A percentile compares a stretch with the other conserved stretches of the same genome.
These are phyloP conservation scores for Fusarium setosum DNA, from an alignment of 2,329 filamentous ascomycete species.

Conservation along the genomic window DNA sequence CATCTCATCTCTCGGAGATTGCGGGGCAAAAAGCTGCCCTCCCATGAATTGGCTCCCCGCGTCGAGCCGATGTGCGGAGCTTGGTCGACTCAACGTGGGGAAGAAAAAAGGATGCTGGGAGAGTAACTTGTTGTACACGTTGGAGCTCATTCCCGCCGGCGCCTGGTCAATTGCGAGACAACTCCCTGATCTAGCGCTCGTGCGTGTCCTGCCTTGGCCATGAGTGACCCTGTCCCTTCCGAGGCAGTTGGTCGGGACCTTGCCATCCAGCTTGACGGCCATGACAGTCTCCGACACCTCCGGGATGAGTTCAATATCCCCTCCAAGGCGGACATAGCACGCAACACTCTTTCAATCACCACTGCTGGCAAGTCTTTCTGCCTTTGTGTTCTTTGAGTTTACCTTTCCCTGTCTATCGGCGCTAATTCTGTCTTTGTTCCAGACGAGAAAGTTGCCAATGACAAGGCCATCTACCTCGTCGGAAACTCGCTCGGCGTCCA, in stretches of 20 bases:
- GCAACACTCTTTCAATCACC: slow-evolving; percentile 38
- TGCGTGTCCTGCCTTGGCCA: slow-evolving; percentile 7
- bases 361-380: slow-evolving; percentile 12
- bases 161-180: slow-evolving; percentile 12
- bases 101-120: not conserved
- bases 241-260: slow-evolving; percentile 20
- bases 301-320: slow-evolving; percentile 80
- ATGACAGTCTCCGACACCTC: slow-evolving; percentile 65
- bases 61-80: slow-evolving; percentile 33
- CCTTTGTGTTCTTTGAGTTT: not conserved
- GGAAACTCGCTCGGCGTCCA: slow-evolving; percentile 88
- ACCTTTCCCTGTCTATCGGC: not conserved
- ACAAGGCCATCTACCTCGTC: slow-evolving; percentile 75
- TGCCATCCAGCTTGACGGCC: slow-evolving; percentile 58
- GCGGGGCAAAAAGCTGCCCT: slow-evolving; percentile 31
- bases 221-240: slow-evolving; percentile 26
- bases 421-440: not conserved
- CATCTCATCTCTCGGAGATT: slow-evolving; percentile 17
- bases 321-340: slow-evolving; percentile 49
- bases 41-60: too few species aligned
- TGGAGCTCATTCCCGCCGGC: not conserved
- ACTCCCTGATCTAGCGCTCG: slow-evolving; percentile 1
- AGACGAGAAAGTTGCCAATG: slow-evolving; percentile 15
- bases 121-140: not conserved
- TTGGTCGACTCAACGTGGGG: slow-evolving; percentile 13